Percentiles rank a stretch among this genome's conserved stretches.
Evolutionary conservation across 2,329 filamentous ascomycete genomes (phyloP).

Genomic region (Monosporascus sp.): DNA sequence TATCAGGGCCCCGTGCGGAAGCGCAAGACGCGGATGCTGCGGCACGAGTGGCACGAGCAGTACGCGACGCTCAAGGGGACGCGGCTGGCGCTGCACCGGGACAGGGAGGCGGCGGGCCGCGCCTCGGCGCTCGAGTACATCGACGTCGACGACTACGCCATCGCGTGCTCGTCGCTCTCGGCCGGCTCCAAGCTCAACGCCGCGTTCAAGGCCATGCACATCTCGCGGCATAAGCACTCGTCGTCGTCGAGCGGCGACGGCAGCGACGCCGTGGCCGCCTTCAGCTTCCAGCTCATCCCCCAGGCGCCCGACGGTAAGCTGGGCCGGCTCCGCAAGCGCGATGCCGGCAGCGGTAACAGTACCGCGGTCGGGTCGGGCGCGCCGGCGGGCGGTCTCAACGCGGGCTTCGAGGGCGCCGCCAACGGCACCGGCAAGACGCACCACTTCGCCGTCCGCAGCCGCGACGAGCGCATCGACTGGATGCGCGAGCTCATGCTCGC

Average conservation of each 20-base stretch:
- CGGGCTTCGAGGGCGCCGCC: slow-evolving; percentile 29
- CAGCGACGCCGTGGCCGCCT: slow-evolving; percentile 58
- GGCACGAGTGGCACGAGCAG: slow-evolving; percentile 89
- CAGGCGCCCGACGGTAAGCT: slow-evolving; percentile 50
- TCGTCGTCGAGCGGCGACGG: slow-evolving; percentile 30
- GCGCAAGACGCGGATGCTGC: slow-evolving; percentile 81
- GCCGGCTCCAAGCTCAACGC: slow-evolving; percentile 77
- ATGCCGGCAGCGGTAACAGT: slow-evolving; percentile 30
- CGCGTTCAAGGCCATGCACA: slow-evolving; percentile 76
- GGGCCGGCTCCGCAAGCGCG: slow-evolving; percentile 47
- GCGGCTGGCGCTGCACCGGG: slow-evolving; percentile 70
- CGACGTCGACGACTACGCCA: slow-evolving; percentile 83
- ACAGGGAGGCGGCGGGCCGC: slow-evolving; percentile 35
- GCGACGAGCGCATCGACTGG: slow-evolving; percentile 95
- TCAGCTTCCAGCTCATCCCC: slow-evolving; percentile 81
- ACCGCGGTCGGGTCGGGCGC: slow-evolving; percentile 26
- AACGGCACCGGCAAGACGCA: slow-evolving; percentile 76
- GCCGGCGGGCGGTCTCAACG: slow-evolving; percentile 23
- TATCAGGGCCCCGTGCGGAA: slow-evolving; percentile 92
- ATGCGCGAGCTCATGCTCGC: slow-evolving; percentile 91
- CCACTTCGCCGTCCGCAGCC: slow-evolving; percentile 83
- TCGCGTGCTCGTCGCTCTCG: slow-evolving; percentile 73
- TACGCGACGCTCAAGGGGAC: slow-evolving; percentile 82
- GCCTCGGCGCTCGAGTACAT: slow-evolving; percentile 67
- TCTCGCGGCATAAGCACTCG: slow-evolving; percentile 35